phyloP scores from a whole-genome alignment of 2,329 filamentous ascomycete genomes.

The Atkinsonella hypoxylon region DNA sequence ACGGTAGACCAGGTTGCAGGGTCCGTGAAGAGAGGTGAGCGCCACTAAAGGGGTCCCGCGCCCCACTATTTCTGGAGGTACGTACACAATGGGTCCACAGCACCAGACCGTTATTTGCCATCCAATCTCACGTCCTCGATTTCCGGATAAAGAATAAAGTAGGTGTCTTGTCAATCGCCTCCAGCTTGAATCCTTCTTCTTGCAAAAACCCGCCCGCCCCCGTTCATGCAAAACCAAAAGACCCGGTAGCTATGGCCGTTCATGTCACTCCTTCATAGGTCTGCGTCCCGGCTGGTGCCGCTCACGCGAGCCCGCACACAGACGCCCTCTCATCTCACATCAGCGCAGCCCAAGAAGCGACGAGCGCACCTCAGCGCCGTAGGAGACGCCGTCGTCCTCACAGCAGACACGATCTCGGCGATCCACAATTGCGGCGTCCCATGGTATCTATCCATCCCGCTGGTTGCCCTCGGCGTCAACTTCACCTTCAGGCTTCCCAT shows the following conservation, averaged over 20 bases:
- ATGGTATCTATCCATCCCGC: constrained; percentile 43
- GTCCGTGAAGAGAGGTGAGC: not conserved
- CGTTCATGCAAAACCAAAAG: not conserved
- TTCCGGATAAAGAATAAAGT: not conserved
- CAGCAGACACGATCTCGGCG: constrained; percentile 30
- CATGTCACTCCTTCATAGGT: constrained; percentile 6
- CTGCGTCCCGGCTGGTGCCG: not conserved
- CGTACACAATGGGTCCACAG: too few species aligned
- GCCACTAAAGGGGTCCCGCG: not conserved
- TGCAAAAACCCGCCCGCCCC: too few species aligned
- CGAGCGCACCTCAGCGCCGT: constrained; percentile 23
- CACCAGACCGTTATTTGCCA: too few species aligned
- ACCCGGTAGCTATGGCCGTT: not conserved
- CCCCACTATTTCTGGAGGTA: not conserved
- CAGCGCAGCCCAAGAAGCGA: constrained; percentile 7
- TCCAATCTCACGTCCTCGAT: not conserved
- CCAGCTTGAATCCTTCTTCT: not conserved
- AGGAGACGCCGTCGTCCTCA: constrained; percentile 23
- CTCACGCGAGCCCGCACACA: not conserved
- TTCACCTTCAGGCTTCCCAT: constrained; percentile 34
- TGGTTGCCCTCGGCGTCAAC: constrained; percentile 36
- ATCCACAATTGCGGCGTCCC: constrained; percentile 34
- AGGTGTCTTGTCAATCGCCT: not conserved
- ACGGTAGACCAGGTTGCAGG: too few species aligned
- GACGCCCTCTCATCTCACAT: not conserved